Evolutionary conservation across 2,329 filamentous ascomycete species (phyloP).

Genomic region (Pseudogymnoascus sp.): DNA sequence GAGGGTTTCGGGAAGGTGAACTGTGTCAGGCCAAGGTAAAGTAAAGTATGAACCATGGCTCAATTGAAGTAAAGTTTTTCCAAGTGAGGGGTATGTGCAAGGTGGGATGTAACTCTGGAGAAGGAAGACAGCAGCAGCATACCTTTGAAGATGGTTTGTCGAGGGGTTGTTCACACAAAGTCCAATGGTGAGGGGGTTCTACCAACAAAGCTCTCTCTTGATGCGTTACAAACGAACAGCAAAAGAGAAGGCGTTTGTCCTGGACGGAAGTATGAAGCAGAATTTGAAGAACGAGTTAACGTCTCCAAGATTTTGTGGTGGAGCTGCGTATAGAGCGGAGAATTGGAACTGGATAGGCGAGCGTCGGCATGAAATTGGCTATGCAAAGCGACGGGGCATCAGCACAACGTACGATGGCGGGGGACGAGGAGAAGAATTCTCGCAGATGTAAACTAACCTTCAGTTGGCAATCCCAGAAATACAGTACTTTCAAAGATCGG

Average conservation of each 20-base stretch:
- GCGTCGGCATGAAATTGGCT: conserved; percentile 27
- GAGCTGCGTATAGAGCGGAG: conserved; percentile 18
- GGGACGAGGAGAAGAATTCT: background rate
- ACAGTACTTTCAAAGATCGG: conserved; percentile 1
- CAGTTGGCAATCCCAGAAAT: background rate
- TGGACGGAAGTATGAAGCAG: conserved; percentile 7
- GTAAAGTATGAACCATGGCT: background rate
- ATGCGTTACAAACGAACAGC: conserved; percentile 5
- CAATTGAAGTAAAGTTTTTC: background rate
- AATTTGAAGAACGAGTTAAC: conserved; percentile 30
- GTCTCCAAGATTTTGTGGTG: conserved; percentile 26
- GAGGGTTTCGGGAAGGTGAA: background rate
- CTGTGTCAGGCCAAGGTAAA: background rate
- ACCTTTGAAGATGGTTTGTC: conserved; percentile 1
- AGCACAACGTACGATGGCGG: conserved; percentile 5
- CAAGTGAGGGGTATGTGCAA: conserved; percentile 3
- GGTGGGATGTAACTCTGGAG: conserved; percentile 1
- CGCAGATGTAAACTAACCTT: background rate
- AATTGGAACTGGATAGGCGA: conserved; percentile 24
- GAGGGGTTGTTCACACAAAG: background rate
- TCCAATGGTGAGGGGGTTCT: background rate
- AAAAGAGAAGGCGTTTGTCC: conserved; percentile 3
- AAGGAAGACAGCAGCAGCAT: background rate
- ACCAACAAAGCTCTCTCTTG: conserved; percentile 1
- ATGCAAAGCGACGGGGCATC: conserved; percentile 17